Evolutionary conservation across 2,329 filamentous ascomycete genomes (phyloP).

Genomic region (Cryphonectria carpinicola): DNA sequence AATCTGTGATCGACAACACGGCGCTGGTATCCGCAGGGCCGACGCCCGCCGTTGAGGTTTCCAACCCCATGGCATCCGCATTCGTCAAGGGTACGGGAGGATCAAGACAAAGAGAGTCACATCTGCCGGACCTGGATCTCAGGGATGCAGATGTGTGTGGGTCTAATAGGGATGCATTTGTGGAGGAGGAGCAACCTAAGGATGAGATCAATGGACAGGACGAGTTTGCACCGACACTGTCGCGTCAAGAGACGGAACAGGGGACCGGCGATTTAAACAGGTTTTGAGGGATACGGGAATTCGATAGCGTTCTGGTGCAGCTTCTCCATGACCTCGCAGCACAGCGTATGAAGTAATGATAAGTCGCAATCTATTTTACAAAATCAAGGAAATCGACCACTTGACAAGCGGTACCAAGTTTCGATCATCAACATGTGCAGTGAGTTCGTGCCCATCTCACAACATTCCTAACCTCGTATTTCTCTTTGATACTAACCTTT

Average conservation of each 20-base stretch:
- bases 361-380: neutral
- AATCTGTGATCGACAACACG: constrained; percentile 25
- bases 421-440: neutral
- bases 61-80: constrained; percentile 14
- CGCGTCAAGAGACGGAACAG: constrained; percentile 15
- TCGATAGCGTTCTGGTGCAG: neutral
- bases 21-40: constrained; percentile 23
- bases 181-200: constrained; percentile 4
- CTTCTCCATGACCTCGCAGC: neutral
- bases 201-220: constrained; percentile 15
- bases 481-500: no score
- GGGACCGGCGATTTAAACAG: neutral
- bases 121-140: constrained; percentile 22
- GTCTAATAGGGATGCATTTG: neutral
- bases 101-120: constrained; percentile 20
- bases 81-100: constrained; percentile 19
- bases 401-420: neutral
- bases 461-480: neutral
- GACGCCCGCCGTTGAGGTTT: constrained; percentile 17
- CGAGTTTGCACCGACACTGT: constrained; percentile 7
- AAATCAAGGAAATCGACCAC: neutral
- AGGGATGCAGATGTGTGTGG: constrained; percentile 3
- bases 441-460: neutral
- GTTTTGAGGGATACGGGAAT: neutral
- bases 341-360: neutral